Evolutionary conservation across 1,284 basidiomycete genomes (phyloP), one percentile per base, ranked within the genome.

Genomic region (Ganoderma sp.): DNA sequence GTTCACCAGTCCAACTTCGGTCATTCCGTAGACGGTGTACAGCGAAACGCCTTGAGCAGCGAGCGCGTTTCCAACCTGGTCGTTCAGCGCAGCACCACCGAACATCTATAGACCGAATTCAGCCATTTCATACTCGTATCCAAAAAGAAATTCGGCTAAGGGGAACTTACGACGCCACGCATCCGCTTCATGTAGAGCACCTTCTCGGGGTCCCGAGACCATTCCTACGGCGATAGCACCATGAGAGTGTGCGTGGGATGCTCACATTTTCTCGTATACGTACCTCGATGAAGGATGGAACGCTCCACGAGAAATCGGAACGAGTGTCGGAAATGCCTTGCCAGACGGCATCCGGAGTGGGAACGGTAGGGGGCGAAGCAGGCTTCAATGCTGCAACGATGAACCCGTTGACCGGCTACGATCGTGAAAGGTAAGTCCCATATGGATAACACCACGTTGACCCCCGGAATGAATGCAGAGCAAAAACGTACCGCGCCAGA

Each of bases 271-370:
- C 3, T 37, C 32, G 2, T 58, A 37, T 12, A 9, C 73, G 7
- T 57, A 78, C 78, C 73, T 79, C 78, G 6, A 76, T 68, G 61
- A 78, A 75, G 10, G 73, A 68, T 1, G 78, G 78, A 1, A 79
- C 77, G 43, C 70, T 71, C 54, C 69, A 74, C 3, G 75, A 66
- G 15, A 71, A 67, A n/a, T 71, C 67, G 34, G 70, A 67, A 3
- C 63, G 41, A 15, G 73, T 73, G 2, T 45, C 67, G 0, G 71
- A 62, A 19, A 67, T 59, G 15, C 69, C 71, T 22, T 73, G 60
- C 54, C 76, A 75, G 0, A 75, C 71, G 8, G 42, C 60, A 15
- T 74, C 70, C 5, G 75, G 69, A 12, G 74, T 74, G 2, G 76
- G 71, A 14, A 74, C 62, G 9, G 59, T 62, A 2, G 75, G 68